phyloP scores from a whole-genome alignment of 306 rosid species.

The Potentilla sterilis region DNA sequence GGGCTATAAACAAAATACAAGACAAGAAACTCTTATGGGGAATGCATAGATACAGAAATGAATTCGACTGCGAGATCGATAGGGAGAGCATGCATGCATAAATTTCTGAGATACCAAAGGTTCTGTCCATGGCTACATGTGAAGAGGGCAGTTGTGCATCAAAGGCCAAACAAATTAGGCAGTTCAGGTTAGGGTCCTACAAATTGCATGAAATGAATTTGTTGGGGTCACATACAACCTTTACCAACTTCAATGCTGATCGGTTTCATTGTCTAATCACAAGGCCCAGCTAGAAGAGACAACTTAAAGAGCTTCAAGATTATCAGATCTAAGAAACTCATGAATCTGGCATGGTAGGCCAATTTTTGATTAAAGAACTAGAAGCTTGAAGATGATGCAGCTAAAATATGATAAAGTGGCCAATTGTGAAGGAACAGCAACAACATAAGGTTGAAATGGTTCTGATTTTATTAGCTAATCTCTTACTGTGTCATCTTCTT shows the following conservation, averaged over 20 bases:
- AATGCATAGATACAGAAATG: background rate
- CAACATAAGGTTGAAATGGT: constrained; percentile 1
- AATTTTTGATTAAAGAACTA: background rate
- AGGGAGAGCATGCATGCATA: background rate
- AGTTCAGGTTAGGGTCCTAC: constrained; percentile 11
- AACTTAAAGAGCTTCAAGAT: constrained; percentile 2
- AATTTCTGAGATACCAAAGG: background rate
- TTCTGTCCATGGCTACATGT: constrained; percentile 20
- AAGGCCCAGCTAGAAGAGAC: constrained; percentile 25
- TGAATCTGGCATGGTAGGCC: background rate
- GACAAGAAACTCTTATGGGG: constrained; percentile 1
- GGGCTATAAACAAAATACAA: background rate
- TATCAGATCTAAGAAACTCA: background rate
- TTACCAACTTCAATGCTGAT: constrained; percentile 29
- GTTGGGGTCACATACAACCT: constrained; percentile 21
- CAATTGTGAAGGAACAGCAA: background rate
- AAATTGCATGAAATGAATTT: constrained; percentile 2
- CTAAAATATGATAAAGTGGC: background rate
- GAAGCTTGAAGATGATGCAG: background rate
- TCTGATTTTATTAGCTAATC: constrained; percentile 4
- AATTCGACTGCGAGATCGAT: background rate
- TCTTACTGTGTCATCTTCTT: background rate
- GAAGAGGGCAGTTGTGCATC: constrained; percentile 32
- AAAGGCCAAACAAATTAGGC: constrained; percentile 4
- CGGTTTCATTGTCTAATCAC: constrained; percentile 3